Conservation (phyloP, 2,329 filamentous ascomycete species). For the Ophiostoma sp. region DNA sequence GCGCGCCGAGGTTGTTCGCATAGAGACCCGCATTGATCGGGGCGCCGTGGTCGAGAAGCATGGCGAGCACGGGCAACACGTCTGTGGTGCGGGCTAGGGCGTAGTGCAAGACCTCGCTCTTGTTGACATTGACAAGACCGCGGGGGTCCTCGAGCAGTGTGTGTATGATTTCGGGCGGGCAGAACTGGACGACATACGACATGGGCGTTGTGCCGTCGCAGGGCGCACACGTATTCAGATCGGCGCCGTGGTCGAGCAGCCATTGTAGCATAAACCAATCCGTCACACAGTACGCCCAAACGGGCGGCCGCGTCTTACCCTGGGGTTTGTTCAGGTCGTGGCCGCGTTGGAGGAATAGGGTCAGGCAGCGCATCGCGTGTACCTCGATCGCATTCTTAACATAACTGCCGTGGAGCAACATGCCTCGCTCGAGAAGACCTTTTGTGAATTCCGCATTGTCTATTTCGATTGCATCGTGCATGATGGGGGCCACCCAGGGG, state of each 20-base stretch:
- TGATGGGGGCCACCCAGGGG: too few species aligned
- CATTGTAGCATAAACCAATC: neutral
- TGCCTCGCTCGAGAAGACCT: neutral
- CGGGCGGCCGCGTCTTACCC: neutral
- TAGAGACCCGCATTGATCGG: conserved; percentile 6
- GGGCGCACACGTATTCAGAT: neutral
- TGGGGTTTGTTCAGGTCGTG: conserved; percentile 5
- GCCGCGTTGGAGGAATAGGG: neutral
- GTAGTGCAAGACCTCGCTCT: conserved; percentile 2
- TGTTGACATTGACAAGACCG: neutral
- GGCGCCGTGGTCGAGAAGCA: conserved; percentile 18
- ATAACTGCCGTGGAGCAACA: neutral
- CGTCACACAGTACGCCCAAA: neutral
- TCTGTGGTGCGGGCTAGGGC: conserved; percentile 5
- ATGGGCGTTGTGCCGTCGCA: neutral
- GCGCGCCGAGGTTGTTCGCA: neutral
- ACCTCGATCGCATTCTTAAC: neutral
- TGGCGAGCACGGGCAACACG: conserved; percentile 1
- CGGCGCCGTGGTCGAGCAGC: neutral
- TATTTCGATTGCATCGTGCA: too few species aligned
- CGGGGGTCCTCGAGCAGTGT: conserved; percentile 2
- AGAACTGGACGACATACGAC: neutral
- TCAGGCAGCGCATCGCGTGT: conserved; percentile 2
- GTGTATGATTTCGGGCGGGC: neutral
- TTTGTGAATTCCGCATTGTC: neutral